phyloP scores from a whole-genome alignment of 345 rosid genomes.

The Cardiospermum halicacabum region DNA sequence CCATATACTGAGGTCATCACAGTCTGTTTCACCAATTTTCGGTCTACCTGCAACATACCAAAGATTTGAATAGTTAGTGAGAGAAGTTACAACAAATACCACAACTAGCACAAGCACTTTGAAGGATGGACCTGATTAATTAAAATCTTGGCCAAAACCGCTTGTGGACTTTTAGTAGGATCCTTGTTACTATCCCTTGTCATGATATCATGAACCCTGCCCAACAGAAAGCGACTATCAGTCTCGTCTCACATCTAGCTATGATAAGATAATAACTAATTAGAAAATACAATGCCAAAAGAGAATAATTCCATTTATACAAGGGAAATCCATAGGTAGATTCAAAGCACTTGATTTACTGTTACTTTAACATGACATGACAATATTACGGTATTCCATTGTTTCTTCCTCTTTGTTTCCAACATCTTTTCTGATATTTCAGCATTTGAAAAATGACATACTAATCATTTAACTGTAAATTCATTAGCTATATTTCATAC shows the following conservation, averaged over 20 bases:
- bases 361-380: neutral
- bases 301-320: neutral
- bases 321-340: neutral
- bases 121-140: slow-evolving; percentile 61
- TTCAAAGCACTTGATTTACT: neutral
- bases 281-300: neutral
- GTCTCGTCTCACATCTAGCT: slow-evolving; percentile 5
- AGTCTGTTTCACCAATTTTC: slow-evolving; percentile 92
- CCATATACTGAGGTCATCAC: slow-evolving; percentile 99
- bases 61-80: slow-evolving; percentile 16
- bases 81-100: slow-evolving; percentile 5
- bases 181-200: slow-evolving; percentile 73
- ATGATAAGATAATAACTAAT: neutral
- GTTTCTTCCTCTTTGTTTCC: neutral
- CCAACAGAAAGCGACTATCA: slow-evolving; percentile 16
- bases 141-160: slow-evolving; percentile 71
- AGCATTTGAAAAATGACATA: neutral
- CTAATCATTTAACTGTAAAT: neutral
- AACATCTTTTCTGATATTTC: neutral
- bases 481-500: slow-evolving; percentile 32
- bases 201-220: slow-evolving; percentile 88
- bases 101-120: slow-evolving; percentile 8
- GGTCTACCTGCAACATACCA: slow-evolving; percentile 67
- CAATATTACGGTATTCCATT: neutral
- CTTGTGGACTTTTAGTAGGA: slow-evolving; percentile 63